Evolutionary conservation across 306 rosid species (phyloP), one percentile per base, ranked within the genome.

Genomic region (Calophaca sinica): DNA sequence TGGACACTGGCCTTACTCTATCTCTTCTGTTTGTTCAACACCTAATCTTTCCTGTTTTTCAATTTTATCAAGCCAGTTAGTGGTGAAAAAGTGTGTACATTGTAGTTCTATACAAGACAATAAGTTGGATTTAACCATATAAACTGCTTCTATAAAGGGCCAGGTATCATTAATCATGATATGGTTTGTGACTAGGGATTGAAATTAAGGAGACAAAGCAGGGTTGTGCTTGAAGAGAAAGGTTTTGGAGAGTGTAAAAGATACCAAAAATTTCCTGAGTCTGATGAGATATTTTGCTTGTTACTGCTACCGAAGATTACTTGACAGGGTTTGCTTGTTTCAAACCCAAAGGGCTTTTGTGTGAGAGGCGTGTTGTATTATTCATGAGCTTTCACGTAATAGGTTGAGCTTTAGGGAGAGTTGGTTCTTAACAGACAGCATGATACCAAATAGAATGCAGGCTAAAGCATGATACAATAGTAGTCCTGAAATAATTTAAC

Each of bases 121-220:
- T 28, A 49, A 72, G 67, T 58, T 82, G 82, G 62, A 68, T 78
- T 72, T 60, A 35, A 53, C 60, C 33, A 45, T 20, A 68, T 61
- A 52, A 35, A 11, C 29, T 29, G 70, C 65, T 58, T 12, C 31
- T 26, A 5, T 28, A 55, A 41, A 39, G 75, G 62, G 70, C 11
- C 32, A 49, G 45, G 60, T 41, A 74, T 53, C 20, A 26, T 29
- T 68, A 55, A 68, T 13, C n/a, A 53, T 41, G 13, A 14, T 51
- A 36, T 32, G 75, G 60, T 62, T 55, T 72, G 62, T 75, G 62
- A 38, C 60, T 50, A 14, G 7, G 7, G 69, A 13, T 29, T 39
- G 62, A 72, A 78, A 58, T 72, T 11, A 52, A 71, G 73, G 72
- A 51, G 51, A 51, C 49, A 28, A 6, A 57, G 64, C 28, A 60